These are phyloP conservation scores for Stephania japonica DNA, from an alignment of 164 flowering plant genomes.

Conservation along the genomic window DNA sequence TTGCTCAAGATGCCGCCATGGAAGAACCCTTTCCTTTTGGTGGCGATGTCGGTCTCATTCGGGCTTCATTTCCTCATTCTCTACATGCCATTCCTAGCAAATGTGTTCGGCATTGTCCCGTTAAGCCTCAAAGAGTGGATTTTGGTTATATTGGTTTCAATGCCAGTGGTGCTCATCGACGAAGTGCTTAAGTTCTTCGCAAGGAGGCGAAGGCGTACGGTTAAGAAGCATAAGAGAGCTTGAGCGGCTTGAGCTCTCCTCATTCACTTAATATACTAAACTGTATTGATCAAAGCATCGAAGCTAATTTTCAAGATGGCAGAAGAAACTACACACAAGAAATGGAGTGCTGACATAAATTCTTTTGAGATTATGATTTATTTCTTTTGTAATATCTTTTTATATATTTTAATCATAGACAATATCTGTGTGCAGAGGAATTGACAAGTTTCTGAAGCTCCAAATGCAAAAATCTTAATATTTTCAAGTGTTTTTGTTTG, in stretches of 20 bases:
- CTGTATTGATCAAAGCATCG: neutral
- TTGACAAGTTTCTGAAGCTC: neutral
- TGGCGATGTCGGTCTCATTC: constrained; percentile 79
- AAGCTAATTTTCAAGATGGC: neutral
- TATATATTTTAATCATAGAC: neutral
- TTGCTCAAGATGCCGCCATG: constrained; percentile 83
- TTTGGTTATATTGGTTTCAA: constrained; percentile 59
- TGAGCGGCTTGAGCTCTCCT: constrained; percentile 10
- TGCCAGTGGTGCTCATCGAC: constrained; percentile 77
- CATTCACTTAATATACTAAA: neutral
- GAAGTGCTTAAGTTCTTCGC: constrained; percentile 62
- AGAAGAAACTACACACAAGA: neutral
- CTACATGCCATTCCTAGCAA: constrained; percentile 70
- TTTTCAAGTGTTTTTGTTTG: too few relatives aligned
- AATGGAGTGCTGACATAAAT: neutral
- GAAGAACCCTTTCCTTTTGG: constrained; percentile 86
- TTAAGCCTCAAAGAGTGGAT: constrained; percentile 63
- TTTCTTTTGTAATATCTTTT: neutral
- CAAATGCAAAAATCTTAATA: neutral
- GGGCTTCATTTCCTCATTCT: constrained; percentile 75
- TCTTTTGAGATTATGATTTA: neutral
- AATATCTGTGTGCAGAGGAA: neutral
- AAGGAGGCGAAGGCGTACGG: constrained; percentile 32
- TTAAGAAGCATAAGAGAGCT: constrained; percentile 39
- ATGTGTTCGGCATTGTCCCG: constrained; percentile 74